These are phyloP conservation scores for Poronia punctata DNA, from an alignment of 495 filamentous ascomycete species.

Conservation along the genomic window DNA sequence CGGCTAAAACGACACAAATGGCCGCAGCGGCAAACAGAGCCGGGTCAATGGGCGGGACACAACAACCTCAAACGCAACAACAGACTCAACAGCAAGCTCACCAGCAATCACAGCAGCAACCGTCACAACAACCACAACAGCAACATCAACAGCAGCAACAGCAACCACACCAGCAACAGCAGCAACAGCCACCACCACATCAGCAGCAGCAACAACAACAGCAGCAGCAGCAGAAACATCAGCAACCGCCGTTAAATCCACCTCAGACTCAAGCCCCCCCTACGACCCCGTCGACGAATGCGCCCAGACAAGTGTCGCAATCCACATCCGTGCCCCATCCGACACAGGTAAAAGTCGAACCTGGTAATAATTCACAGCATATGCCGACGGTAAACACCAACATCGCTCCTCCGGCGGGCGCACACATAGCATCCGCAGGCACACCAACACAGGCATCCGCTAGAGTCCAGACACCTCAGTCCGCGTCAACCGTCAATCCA, in stretches of 20 bases:
- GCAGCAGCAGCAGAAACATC: slow-evolving; percentile 12
- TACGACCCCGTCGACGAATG: slow-evolving; percentile 33
- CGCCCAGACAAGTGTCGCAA: slow-evolving; percentile 27
- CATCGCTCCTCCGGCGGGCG: slow-evolving; percentile 33
- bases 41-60: slow-evolving; percentile 16
- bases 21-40: slow-evolving; percentile 23
- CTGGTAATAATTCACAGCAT: slow-evolving; percentile 26
- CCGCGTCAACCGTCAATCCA: slow-evolving; percentile 37
- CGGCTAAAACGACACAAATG: slow-evolving; percentile 45
- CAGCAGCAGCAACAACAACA: slow-evolving; percentile 15
- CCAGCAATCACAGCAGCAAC: too few species aligned
- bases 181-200: slow-evolving; percentile 11
- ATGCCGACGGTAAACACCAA: slow-evolving; percentile 42
- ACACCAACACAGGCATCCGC: slow-evolving; percentile 39
- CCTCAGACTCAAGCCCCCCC: slow-evolving; percentile 17
- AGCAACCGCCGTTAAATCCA: slow-evolving; percentile 16
- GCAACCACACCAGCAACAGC: slow-evolving; percentile 16
- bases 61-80: slow-evolving; percentile 13
- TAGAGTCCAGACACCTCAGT: slow-evolving; percentile 39
- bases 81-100: too few species aligned
- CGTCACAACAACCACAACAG: slow-evolving; percentile 5
- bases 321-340: slow-evolving; percentile 13
- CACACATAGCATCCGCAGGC: slow-evolving; percentile 31
- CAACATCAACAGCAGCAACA: slow-evolving; percentile 10
- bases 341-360: slow-evolving; percentile 31